Percentiles rank a stretch among this genome's conserved stretches.
Evolutionary conservation across 495 filamentous ascomycete species (phyloP).

Genomic region (Tuber borchii): DNA sequence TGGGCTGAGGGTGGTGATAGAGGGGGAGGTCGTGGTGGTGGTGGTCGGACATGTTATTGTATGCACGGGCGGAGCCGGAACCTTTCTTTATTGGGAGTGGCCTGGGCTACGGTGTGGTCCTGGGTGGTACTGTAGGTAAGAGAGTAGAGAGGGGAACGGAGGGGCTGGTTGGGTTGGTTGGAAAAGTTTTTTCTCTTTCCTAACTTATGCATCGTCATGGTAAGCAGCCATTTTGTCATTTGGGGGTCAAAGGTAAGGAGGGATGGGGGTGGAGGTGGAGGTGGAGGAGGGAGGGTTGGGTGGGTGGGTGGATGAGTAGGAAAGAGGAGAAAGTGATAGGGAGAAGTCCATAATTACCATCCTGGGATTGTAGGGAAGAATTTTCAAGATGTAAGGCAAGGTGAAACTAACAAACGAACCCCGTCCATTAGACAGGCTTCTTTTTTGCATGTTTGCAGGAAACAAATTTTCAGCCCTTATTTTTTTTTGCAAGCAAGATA

Average conservation of each 20-base stretch:
- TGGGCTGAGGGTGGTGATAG: background rate
- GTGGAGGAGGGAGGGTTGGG: background rate
- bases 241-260: background rate
- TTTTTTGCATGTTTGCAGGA: background rate
- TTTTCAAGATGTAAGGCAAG: background rate
- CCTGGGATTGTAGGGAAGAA: background rate
- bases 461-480: background rate
- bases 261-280: too few species aligned
- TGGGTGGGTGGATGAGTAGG: background rate
- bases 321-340: background rate
- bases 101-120: background rate
- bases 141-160: background rate
- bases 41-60: background rate
- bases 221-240: conserved; percentile 1
- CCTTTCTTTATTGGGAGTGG: background rate
- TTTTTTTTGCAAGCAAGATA: too few species aligned
- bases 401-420: too few species aligned
- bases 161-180: background rate
- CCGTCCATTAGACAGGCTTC: too few species aligned
- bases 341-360: background rate
- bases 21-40: background rate
- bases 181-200: background rate
- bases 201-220: background rate
- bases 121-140: background rate
- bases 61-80: background rate